Percentiles rank a stretch among this genome's conserved stretches.
These are phyloP conservation scores for Naumovozyma baii DNA, from an alignment of 805 yeast genomes.

Conservation along the genomic window DNA sequence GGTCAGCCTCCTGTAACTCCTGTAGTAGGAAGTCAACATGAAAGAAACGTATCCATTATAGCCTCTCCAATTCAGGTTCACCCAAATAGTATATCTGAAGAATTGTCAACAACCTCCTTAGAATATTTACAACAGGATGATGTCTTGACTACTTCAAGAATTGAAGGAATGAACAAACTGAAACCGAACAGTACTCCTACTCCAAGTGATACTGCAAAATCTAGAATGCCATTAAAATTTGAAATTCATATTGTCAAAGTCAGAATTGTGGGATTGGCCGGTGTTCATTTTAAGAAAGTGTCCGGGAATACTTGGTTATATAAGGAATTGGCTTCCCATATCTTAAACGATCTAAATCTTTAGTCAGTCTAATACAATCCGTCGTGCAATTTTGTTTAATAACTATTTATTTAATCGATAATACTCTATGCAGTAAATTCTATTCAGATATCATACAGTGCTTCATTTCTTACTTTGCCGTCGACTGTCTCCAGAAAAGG, in stretches of 20 bases:
- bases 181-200: conserved; percentile 32
- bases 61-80: conserved; percentile 20
- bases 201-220: conserved; percentile 11
- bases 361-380: neutral
- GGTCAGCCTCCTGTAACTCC: conserved; percentile 44
- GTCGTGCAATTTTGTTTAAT: neutral
- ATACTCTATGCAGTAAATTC: no score
- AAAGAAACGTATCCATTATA: conserved; percentile 20
- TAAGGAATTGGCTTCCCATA: conserved; percentile 80
- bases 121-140: conserved; percentile 28
- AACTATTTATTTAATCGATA: no score
- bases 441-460: no score
- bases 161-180: conserved; percentile 49
- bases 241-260: conserved; percentile 90
- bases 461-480: no score
- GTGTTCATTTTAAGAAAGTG: conserved; percentile 89
- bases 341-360: conserved; percentile 60
- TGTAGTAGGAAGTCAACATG: conserved; percentile 33
- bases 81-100: conserved; percentile 13
- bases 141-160: conserved; percentile 41
- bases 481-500: no score
- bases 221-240: conserved; percentile 64
- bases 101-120: conserved; percentile 28
- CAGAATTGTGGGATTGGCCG: conserved; percentile 80
- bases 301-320: conserved; percentile 94